phyloP scores from a whole-genome alignment of 1,284 basidiomycete species.

The Trichosporon sp. region DNA sequence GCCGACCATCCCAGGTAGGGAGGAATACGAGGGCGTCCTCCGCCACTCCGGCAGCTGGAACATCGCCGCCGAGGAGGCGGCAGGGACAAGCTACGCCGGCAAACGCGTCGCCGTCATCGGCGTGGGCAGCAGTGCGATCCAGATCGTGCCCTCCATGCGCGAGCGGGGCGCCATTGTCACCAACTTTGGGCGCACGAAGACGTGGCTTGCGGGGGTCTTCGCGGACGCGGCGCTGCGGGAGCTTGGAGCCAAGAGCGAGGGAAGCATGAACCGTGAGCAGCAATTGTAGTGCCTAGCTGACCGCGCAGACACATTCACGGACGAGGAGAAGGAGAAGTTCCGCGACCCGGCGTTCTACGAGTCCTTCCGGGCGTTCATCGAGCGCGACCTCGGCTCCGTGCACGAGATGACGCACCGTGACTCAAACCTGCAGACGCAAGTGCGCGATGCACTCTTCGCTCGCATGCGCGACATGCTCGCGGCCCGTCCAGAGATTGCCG shows the following conservation, averaged over 20 bases:
- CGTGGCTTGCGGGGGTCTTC: slow-evolving; percentile 31
- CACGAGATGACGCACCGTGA: slow-evolving; percentile 20
- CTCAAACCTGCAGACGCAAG: slow-evolving; percentile 22
- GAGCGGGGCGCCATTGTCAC: slow-evolving; percentile 23
- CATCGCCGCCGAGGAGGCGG: slow-evolving; percentile 14
- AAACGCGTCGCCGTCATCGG: slow-evolving; percentile 20
- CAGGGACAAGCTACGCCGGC: slow-evolving; percentile 20
- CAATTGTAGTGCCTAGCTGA: neutral
- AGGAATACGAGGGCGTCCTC: slow-evolving; percentile 28
- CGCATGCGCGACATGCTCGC: slow-evolving; percentile 24
- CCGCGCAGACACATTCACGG: slow-evolving; percentile 25
- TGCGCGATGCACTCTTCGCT: slow-evolving; percentile 17
- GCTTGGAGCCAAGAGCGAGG: slow-evolving; percentile 7
- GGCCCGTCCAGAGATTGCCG: slow-evolving; percentile 19
- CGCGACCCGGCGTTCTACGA: slow-evolving; percentile 22
- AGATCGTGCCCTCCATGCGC: slow-evolving; percentile 28
- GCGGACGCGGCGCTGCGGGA: slow-evolving; percentile 17
- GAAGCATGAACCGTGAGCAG: slow-evolving; percentile 13
- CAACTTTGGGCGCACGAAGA: slow-evolving; percentile 26
- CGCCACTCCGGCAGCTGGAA: slow-evolving; percentile 29
- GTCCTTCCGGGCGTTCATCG: slow-evolving; percentile 26
- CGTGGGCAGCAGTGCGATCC: slow-evolving; percentile 25
- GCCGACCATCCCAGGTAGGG: slow-evolving; percentile 32
- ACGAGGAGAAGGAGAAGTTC: slow-evolving; percentile 24
- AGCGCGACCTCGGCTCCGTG: slow-evolving; percentile 16